Evolutionary conservation across 2,329 filamentous ascomycete species (phyloP).

Genomic region (Emmonsiellopsis sp.): DNA sequence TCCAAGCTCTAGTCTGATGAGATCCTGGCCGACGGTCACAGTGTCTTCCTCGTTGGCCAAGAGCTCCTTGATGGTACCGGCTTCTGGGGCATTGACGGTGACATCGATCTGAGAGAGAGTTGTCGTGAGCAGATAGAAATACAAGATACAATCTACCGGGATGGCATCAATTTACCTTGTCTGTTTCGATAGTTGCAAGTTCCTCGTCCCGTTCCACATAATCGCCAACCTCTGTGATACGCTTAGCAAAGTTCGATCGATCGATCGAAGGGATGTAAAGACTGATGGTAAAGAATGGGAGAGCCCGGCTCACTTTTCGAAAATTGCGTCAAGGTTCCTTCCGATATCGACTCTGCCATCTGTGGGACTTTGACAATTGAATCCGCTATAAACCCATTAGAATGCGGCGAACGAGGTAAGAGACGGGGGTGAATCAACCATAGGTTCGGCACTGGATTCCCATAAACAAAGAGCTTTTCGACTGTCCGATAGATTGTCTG

Average conservation of each 20-base stretch:
- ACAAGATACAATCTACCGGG: neutral
- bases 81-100: slow-evolving; percentile 84
- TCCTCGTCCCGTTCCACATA: slow-evolving; percentile 94
- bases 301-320: slow-evolving; percentile 54
- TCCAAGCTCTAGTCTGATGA: slow-evolving; percentile 77
- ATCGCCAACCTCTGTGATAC: slow-evolving; percentile 64
- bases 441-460: neutral
- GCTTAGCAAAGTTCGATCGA: neutral
- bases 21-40: slow-evolving; percentile 85
- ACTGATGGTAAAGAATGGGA: neutral
- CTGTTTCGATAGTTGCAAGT: slow-evolving; percentile 96
- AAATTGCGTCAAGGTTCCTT: slow-evolving; percentile 94
- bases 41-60: slow-evolving; percentile 91
- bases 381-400: slow-evolving; percentile 49
- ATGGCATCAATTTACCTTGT: slow-evolving; percentile 58
- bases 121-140: neutral
- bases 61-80: slow-evolving; percentile 85
- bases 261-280: slow-evolving; percentile 5
- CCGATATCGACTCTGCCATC: slow-evolving; percentile 98
- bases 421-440: neutral
- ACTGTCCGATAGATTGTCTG: neutral
- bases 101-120: slow-evolving; percentile 68
- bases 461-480: neutral
- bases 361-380: slow-evolving; percentile 85
- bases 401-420: neutral